These are phyloP conservation scores for Sporothrix globosa DNA, from an alignment of 2,329 filamentous ascomycete species.

Conservation along the genomic window DNA sequence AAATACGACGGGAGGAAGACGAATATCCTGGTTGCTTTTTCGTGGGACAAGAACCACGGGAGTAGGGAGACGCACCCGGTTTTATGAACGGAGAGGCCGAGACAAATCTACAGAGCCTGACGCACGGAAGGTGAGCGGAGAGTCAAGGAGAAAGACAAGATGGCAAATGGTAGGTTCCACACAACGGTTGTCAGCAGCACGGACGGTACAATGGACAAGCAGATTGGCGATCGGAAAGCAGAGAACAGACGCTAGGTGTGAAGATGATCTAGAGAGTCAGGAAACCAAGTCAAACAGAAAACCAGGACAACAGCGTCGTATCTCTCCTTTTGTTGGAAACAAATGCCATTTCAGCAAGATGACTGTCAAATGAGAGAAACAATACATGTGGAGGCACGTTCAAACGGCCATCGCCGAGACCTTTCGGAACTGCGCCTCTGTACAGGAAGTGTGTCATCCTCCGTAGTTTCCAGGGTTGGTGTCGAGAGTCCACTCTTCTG, in stretches of 20 bases:
- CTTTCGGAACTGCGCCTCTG: too few species aligned
- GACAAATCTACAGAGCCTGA: background rate
- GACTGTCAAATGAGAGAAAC: too few species aligned
- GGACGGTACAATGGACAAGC: background rate
- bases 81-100: background rate
- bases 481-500: too few species aligned
- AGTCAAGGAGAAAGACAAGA: background rate
- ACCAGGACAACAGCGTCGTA: slow-evolving; percentile 13
- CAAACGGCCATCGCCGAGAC: too few species aligned
- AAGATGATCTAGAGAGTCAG: background rate
- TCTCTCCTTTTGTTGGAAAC: slow-evolving; percentile 11
- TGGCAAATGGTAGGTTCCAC: background rate
- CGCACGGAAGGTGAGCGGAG: background rate
- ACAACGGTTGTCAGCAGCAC: background rate
- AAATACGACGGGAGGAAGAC: background rate
- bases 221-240: background rate
- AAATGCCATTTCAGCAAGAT: slow-evolving; percentile 3
- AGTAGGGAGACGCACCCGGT: background rate
- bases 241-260: background rate
- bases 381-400: background rate
- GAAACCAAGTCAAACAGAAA: background rate
- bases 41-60: slow-evolving; percentile 2
- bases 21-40: slow-evolving; percentile 6
- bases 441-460: too few species aligned
- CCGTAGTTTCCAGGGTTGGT: too few species aligned